Conservation (phyloP, 768 basidiomycete species). For the Calocybe cyanea region DNA sequence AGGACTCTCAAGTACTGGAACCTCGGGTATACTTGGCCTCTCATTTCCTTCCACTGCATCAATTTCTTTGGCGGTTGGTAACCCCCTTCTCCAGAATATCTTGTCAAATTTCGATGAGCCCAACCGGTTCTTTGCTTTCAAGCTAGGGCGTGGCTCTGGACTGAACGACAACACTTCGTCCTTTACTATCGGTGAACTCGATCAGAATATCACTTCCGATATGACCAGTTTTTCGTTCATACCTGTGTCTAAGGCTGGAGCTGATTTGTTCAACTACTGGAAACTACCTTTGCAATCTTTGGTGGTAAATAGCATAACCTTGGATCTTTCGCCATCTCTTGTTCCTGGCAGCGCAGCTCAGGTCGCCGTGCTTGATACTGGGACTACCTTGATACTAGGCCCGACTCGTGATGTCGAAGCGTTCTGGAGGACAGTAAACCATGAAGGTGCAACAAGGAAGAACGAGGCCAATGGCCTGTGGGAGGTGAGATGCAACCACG, state of each 20-base stretch:
- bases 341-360: conserved; percentile 25
- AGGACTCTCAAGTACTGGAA: conserved; percentile 39
- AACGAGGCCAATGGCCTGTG: conserved; percentile 35
- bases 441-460: conserved; percentile 31
- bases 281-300: conserved; percentile 46
- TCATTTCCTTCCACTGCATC: conserved; percentile 44
- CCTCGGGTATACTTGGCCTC: conserved; percentile 39
- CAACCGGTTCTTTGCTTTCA: conserved; percentile 47
- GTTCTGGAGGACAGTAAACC: conserved; percentile 46
- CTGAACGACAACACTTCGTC: conserved; percentile 31
- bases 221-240: conserved; percentile 30
- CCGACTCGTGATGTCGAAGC: conserved; percentile 48
- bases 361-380: conserved; percentile 62
- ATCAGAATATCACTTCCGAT: conserved; percentile 29
- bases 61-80: conserved; percentile 40
- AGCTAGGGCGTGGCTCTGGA: conserved; percentile 34
- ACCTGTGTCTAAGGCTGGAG: conserved; percentile 34
- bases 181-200: conserved; percentile 50
- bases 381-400: conserved; percentile 54
- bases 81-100: conserved; percentile 44
- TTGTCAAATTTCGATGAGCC: conserved; percentile 36
- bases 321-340: conserved; percentile 43
- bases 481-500: conserved; percentile 48
- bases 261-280: conserved; percentile 49
- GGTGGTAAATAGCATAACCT: conserved; percentile 36